Evolutionary conservation across 2,329 filamentous ascomycete species (phyloP).

Genomic region (Penicillium italicum): DNA sequence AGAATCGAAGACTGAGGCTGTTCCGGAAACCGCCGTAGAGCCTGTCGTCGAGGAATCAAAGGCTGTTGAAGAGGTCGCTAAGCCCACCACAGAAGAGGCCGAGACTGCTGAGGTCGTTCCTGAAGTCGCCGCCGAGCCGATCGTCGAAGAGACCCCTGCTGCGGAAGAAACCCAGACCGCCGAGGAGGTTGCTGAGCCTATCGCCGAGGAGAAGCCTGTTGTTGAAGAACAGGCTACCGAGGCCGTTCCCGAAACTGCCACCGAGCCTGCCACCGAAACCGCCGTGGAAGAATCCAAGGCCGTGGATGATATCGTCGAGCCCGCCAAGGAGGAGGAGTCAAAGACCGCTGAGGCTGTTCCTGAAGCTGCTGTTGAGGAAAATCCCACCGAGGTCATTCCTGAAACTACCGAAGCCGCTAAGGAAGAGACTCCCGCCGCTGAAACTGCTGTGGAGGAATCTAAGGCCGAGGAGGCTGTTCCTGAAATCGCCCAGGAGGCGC

Average conservation of each 20-base stretch:
- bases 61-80: neutral
- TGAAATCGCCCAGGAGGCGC: neutral
- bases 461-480: neutral
- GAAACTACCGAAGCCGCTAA: neutral
- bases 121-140: neutral
- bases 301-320: neutral
- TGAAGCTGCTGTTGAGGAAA: conserved; percentile 7
- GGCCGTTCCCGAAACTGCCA: conserved; percentile 3
- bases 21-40: conserved; percentile 5
- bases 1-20: neutral
- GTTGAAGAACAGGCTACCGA: conserved; percentile 1
- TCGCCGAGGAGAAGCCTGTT: neutral
- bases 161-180: neutral
- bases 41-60: conserved; percentile 2
- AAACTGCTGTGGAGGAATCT: conserved; percentile 9
- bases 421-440: conserved; percentile 3
- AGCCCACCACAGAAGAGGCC: conserved; percentile 1
- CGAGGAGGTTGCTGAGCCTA: neutral
- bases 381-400: neutral
- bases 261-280: neutral
- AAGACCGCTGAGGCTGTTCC: neutral
- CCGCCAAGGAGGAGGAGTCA: neutral
- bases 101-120: neutral
- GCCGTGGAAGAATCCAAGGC: conserved; percentile 8
- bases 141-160: conserved; percentile 7